Percentiles rank a stretch among this genome's conserved stretches.
Evolutionary conservation across 1,284 basidiomycete genomes (phyloP).

Genomic region (Ustilago sp.): DNA sequence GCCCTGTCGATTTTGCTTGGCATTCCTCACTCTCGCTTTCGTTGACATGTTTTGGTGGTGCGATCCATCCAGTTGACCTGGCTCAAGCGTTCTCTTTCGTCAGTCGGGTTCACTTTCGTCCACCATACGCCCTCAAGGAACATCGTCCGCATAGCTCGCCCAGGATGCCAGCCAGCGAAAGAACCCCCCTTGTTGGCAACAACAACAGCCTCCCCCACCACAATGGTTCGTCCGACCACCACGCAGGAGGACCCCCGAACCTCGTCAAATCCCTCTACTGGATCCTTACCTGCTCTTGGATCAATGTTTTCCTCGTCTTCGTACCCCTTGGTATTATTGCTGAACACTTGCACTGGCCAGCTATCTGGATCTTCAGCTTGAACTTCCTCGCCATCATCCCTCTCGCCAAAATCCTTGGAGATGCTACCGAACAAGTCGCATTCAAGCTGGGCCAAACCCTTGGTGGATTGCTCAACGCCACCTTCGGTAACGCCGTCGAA

Average conservation of each 20-base stretch:
- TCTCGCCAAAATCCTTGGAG: constrained; percentile 68
- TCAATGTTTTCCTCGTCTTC: constrained; percentile 67
- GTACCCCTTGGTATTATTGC: constrained; percentile 66
- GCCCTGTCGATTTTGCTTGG: no score
- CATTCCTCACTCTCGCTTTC: no score
- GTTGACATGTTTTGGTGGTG: no score
- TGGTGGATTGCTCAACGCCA: constrained; percentile 68
- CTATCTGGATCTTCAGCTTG: constrained; percentile 63
- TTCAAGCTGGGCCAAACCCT: constrained; percentile 65
- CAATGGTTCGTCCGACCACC: constrained; percentile 1
- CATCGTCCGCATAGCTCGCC: no score
- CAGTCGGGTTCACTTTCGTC: neutral
- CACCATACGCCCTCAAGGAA: no score
- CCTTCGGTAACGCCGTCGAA: constrained; percentile 69
- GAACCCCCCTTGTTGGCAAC: constrained; percentile 35
- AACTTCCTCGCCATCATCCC: constrained; percentile 69
- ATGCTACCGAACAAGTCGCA: constrained; percentile 66
- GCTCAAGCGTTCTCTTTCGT: no score
- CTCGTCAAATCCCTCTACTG: constrained; percentile 56
- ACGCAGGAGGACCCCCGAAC: constrained; percentile 21
- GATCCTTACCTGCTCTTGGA: constrained; percentile 61
- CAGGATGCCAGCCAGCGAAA: constrained; percentile 44
- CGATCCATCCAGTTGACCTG: no score
- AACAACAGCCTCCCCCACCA: constrained; percentile 31
- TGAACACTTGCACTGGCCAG: constrained; percentile 62